Evolutionary conservation across 768 basidiomycete genomes (phyloP), one percentile per base, ranked within the genome.

Genomic region (Hypholoma sublateritium): DNA sequence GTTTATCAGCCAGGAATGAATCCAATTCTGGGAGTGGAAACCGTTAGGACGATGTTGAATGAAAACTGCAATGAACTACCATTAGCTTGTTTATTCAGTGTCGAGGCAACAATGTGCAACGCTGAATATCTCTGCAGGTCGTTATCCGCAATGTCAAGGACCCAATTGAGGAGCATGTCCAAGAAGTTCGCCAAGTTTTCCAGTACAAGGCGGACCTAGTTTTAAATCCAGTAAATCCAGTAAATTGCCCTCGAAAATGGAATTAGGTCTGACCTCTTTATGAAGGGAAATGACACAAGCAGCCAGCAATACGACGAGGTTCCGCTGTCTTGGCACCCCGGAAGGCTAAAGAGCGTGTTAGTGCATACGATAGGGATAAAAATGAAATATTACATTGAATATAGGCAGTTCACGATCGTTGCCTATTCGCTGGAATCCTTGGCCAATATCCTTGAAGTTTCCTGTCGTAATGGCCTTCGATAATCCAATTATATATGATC

Each of bases 11-110:
- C 70, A 78, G 68, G 60, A 88, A 87, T 0, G 64, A 56, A 0
- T 70, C 65, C 6, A 84, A 63, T 46, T 80, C 88, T 89, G 50
- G 1, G 28, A 14, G 3, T 17, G 39, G 54, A 46, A 34, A 19
- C 16, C 11, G 17, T 34, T 50, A 61, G 28, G 41, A 14, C 19
- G 35, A 36, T 11, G 32, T 42, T 49, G 16, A 5, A 14, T 19
- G n/a, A 45, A 12, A 41, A 9, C 13, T n/a, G 22, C 28, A 36
- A 32, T 3, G 19, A 61, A 80, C 59, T 47, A 93, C 95, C 85
- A 39, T 85, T 79, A 9, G 77, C 75, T 36, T 85, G 82, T 69
- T 94, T 93, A 69, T 98, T 97, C 24, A 94, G 71, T n/a, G 91
- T 72, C 0, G 87, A 81, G 1, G 87, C 79, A 16, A 93, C 67